These are phyloP conservation scores for Vaccinium macrocarpon DNA, from an alignment of 148 eudicot genomes.

Conservation along the genomic window DNA sequence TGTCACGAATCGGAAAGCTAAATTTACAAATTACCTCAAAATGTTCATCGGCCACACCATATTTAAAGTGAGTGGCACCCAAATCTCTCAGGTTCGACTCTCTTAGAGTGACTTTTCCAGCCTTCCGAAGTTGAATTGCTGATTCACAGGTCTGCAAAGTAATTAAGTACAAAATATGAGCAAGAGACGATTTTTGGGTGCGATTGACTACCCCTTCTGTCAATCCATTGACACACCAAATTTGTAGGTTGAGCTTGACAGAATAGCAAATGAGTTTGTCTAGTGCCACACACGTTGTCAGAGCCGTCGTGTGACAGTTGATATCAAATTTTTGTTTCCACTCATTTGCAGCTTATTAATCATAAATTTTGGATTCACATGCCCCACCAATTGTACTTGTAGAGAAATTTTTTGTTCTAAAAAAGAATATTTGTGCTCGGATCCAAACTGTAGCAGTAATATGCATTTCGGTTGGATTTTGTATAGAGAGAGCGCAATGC, in stretches of 20 bases:
- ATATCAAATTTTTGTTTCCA: neutral
- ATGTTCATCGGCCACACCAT: conserved; percentile 86
- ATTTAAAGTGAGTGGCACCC: conserved; percentile 59
- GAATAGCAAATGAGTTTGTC: no score
- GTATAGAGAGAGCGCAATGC: no score
- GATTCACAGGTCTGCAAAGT: conserved; percentile 76
- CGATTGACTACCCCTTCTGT: neutral
- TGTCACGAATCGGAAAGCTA: neutral
- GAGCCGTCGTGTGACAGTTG: no score
- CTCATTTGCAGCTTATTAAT: neutral
- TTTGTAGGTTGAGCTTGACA: no score
- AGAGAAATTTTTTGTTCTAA: no score
- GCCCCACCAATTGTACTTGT: neutral
- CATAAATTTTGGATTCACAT: neutral
- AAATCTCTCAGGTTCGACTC: conserved; percentile 65
- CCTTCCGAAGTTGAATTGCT: conserved; percentile 74
- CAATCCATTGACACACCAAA: neutral
- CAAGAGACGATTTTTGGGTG: neutral
- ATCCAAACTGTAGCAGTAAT: no score
- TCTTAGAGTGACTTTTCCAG: conserved; percentile 61
- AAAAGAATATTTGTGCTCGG: no score
- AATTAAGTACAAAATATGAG: neutral
- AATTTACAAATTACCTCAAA: conserved; percentile 55
- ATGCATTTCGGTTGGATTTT: no score
- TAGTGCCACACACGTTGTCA: no score